Evolutionary conservation across 2,329 filamentous ascomycete species (phyloP).

Genomic region (Plectosphaerella plurivora): DNA sequence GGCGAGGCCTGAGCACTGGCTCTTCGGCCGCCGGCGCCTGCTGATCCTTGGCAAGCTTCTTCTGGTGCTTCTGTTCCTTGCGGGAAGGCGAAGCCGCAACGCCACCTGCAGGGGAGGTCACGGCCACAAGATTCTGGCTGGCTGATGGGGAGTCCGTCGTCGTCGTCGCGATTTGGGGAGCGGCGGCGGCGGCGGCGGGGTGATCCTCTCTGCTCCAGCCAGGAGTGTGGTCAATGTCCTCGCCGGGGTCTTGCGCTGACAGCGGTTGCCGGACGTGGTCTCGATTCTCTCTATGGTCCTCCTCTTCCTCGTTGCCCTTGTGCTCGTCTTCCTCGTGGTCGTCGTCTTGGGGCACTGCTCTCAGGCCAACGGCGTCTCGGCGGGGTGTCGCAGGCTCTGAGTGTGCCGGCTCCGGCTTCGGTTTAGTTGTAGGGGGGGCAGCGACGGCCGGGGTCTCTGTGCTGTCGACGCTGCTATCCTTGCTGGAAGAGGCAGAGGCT

Average conservation of each 20-base stretch:
- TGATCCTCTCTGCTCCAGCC: no score
- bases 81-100: background rate
- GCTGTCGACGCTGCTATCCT: slow-evolving; percentile 10
- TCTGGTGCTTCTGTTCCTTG: slow-evolving; percentile 5
- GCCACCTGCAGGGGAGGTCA: background rate
- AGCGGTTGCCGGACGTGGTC: no score
- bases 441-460: slow-evolving; percentile 1
- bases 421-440: background rate
- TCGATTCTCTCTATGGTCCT: background rate
- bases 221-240: no score
- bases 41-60: background rate
- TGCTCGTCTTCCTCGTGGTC: background rate
- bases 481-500: slow-evolving; percentile 9
- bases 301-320: background rate
- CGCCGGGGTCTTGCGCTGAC: no score
- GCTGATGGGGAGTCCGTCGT: slow-evolving; percentile 2
- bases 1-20: slow-evolving; percentile 11
- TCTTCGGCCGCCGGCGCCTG: slow-evolving; percentile 2
- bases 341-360: no score
- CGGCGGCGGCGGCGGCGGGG: slow-evolving; percentile 1
- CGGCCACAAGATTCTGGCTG: background rate
- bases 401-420: background rate
- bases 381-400: background rate
- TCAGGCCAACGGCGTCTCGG: no score
- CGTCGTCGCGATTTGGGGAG: slow-evolving; percentile 10